Evolutionary conservation across 2,329 filamentous ascomycete species (phyloP).

Genomic region (Mariannaea elegans): DNA sequence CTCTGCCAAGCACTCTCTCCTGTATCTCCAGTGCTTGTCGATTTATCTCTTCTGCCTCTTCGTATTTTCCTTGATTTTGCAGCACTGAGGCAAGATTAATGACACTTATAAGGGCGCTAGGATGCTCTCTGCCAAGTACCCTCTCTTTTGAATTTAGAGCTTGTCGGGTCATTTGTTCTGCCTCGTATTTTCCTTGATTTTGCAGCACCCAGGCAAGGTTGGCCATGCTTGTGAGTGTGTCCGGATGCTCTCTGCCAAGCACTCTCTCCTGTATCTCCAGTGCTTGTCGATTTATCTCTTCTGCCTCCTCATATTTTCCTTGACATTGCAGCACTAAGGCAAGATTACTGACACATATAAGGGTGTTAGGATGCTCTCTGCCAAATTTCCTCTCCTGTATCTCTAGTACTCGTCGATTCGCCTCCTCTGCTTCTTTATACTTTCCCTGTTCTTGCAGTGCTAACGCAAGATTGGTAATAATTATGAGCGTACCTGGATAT

Average conservation of each 20-base stretch:
- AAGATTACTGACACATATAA: too few species aligned
- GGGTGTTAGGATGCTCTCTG: too few species aligned
- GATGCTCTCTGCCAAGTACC: not conserved
- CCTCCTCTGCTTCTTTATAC: too few species aligned
- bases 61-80: not conserved
- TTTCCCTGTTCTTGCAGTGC: not conserved
- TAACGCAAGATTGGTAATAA: not conserved
- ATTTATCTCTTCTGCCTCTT: not conserved
- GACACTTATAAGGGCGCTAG: not conserved
- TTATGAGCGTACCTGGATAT: not conserved
- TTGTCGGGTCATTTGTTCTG: slow-evolving; percentile 7
- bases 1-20: not conserved
- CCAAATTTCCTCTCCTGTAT: too few species aligned
- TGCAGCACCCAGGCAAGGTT: not conserved
- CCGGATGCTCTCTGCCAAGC: not conserved
- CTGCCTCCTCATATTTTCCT: slow-evolving; percentile 33
- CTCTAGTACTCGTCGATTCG: too few species aligned
- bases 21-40: not conserved
- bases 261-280: not conserved
- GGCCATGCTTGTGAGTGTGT: not conserved
- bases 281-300: not conserved
- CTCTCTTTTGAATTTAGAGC: not conserved
- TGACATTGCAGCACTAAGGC: too few species aligned
- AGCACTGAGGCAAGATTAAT: not conserved
- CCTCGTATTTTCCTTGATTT: slow-evolving; percentile 23